phyloP scores from a whole-genome alignment of 139 green algal genomes.

The Prasinococcaceae sp. region DNA sequence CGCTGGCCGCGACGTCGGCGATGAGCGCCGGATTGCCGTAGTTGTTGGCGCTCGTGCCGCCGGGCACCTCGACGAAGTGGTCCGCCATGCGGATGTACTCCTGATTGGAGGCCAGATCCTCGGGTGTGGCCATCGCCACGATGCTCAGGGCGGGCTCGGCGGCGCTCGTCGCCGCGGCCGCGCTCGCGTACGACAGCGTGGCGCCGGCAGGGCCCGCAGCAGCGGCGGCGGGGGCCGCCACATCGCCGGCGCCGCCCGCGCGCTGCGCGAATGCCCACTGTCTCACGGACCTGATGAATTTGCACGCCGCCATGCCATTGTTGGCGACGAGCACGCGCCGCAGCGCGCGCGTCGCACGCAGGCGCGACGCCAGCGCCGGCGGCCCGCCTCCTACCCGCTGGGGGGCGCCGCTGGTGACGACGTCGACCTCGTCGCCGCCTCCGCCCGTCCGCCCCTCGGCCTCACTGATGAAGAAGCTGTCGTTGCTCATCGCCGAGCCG shows the following conservation, averaged over 20 bases:
- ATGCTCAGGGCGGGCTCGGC: constrained; percentile 47
- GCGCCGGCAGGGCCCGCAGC: too few relatives aligned
- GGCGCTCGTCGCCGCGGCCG: not conserved
- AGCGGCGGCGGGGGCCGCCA: too few relatives aligned
- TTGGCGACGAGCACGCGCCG: constrained; percentile 86
- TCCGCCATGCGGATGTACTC: constrained; percentile 93
- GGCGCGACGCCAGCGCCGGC: too few relatives aligned
- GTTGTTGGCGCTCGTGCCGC: constrained; percentile 96
- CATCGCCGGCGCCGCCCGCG: too few relatives aligned
- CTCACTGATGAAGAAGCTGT: too few relatives aligned
- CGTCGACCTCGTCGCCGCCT: too few relatives aligned
- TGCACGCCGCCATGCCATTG: constrained; percentile 86
- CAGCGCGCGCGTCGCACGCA: too few relatives aligned
- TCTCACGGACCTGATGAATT: constrained; percentile 88
- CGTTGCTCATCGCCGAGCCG: too few relatives aligned
- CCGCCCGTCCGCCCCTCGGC: too few relatives aligned
- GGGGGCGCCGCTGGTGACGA: too few relatives aligned
- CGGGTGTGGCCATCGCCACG: constrained; percentile 87
- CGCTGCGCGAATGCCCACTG: constrained; percentile 57
- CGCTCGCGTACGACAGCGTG: constrained; percentile 43
- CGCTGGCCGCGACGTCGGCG: constrained; percentile 18
- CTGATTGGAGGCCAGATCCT: constrained; percentile 76
- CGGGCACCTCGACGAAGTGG: constrained; percentile 93
- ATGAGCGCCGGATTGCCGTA: constrained; percentile 96
- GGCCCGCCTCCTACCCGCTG: too few relatives aligned